Evolutionary conservation across 2,329 filamentous ascomycete genomes (phyloP).

Genomic region (Ophiostoma quercus): DNA sequence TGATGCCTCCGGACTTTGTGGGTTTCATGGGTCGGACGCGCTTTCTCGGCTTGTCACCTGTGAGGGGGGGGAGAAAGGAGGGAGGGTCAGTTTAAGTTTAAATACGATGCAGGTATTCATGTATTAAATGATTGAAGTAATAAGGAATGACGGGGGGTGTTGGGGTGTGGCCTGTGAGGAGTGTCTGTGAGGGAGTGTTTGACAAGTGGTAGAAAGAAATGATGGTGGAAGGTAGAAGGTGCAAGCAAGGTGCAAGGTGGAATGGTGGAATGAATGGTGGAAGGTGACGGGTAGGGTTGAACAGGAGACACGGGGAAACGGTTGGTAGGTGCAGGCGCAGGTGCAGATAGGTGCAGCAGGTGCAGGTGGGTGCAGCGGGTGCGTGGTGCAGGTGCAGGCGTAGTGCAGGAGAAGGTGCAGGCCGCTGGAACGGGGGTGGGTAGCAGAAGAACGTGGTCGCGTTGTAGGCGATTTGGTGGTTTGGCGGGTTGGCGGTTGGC

Average conservation of each 20-base stretch:
- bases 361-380: neutral
- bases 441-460: slow-evolving; percentile 3
- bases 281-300: slow-evolving; percentile 3
- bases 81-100: slow-evolving; percentile 9
- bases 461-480: neutral
- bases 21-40: slow-evolving; percentile 58
- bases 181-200: slow-evolving; percentile 3
- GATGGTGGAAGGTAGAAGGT: neutral
- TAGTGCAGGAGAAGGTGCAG: slow-evolving; percentile 3
- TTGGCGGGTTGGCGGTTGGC: neutral
- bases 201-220: neutral
- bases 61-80: neutral
- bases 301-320: neutral
- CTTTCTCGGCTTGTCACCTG: slow-evolving; percentile 47
- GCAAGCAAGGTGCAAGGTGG: too few species aligned
- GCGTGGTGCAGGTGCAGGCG: slow-evolving; percentile 8
- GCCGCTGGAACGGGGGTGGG: neutral
- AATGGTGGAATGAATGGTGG: neutral
- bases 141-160: slow-evolving; percentile 12
- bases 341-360: neutral
- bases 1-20: slow-evolving; percentile 46
- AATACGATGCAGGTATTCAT: neutral
- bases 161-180: neutral
- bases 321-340: slow-evolving; percentile 6
- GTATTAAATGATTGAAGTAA: neutral